Evolutionary conservation across 2,329 filamentous ascomycete species (phyloP).

Genomic region (Calonectria pseudoturangicola): DNA sequence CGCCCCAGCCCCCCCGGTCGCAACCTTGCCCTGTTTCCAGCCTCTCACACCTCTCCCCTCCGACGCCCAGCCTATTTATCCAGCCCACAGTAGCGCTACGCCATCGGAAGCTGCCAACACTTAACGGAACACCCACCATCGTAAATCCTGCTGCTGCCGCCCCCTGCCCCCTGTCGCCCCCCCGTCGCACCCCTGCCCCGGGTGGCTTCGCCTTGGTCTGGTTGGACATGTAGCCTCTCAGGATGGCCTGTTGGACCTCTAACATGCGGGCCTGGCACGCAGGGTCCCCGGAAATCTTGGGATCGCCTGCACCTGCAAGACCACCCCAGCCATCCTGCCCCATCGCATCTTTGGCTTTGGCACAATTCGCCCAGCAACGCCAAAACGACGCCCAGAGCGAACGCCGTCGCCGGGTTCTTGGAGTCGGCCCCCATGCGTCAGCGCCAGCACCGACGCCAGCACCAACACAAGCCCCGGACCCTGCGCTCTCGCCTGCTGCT

Average conservation of each 20-base stretch:
- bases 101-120: conserved; percentile 36
- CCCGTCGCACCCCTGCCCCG: conserved; percentile 11
- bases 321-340: conserved; percentile 23
- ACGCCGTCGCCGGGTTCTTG: conserved; percentile 20
- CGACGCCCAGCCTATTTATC: conserved; percentile 23
- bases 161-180: conserved; percentile 27
- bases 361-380: conserved; percentile 36
- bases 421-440: conserved; percentile 27
- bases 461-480: conserved; percentile 14
- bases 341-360: conserved; percentile 18
- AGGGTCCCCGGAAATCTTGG: conserved; percentile 33
- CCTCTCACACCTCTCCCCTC: not conserved
- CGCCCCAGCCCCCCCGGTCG: conserved; percentile 25
- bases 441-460: conserved; percentile 2
- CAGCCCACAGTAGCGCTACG: conserved; percentile 34
- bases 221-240: conserved; percentile 12
- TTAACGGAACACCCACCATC: conserved; percentile 23
- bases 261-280: conserved; percentile 11
- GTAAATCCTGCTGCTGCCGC: conserved; percentile 28
- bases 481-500: conserved; percentile 19
- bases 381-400: conserved; percentile 19
- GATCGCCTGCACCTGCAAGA: conserved; percentile 10
- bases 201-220: conserved; percentile 16
- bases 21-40: conserved; percentile 18
- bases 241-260: conserved; percentile 30